Conservation (phyloP, 2,329 filamentous ascomycete species). For the Aotearoamyces nothofagi region DNA sequence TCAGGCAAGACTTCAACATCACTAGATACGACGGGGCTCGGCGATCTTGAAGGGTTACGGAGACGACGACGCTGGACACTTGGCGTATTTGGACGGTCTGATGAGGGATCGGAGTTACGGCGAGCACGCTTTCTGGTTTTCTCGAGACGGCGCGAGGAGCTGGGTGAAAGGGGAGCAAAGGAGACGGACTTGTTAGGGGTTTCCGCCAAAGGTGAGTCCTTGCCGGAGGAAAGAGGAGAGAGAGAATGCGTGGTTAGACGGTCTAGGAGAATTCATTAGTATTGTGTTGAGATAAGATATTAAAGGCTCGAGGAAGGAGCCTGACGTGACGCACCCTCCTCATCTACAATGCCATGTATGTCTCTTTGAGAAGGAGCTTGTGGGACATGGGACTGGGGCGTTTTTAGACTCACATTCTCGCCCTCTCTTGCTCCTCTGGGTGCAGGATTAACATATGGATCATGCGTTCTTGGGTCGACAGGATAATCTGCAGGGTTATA, state of each 20-base stretch:
- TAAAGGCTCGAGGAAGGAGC: background rate
- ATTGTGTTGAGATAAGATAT: background rate
- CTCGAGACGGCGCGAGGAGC: slow-evolving; percentile 11
- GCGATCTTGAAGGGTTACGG: slow-evolving; percentile 3
- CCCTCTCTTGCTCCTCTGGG: slow-evolving; percentile 8
- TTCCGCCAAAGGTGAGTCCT: slow-evolving; percentile 3
- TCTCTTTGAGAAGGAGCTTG: slow-evolving; percentile 7
- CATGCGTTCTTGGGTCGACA: slow-evolving; percentile 9
- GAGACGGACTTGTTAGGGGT: slow-evolving; percentile 16
- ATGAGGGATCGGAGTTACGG: slow-evolving; percentile 16
- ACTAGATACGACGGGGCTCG: slow-evolving; percentile 1
- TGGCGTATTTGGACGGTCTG: slow-evolving; percentile 11
- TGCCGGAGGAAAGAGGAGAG: slow-evolving; percentile 6
- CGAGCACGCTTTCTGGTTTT: slow-evolving; percentile 6
- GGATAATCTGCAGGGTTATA: slow-evolving; percentile 19
- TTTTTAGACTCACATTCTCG: slow-evolving; percentile 20
- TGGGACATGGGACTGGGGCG: slow-evolving; percentile 1
- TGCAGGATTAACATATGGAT: slow-evolving; percentile 12
- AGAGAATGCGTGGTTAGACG: slow-evolving; percentile 1
- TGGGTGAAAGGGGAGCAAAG: slow-evolving; percentile 18
- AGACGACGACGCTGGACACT: slow-evolving; percentile 9
- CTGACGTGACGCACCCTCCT: slow-evolving; percentile 16
- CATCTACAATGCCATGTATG: slow-evolving; percentile 6
- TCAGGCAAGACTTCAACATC: slow-evolving; percentile 15
- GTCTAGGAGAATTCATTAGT: slow-evolving; percentile 1